Conservation (phyloP, 2,329 filamentous ascomycete species). For the Colletotrichum sojae region DNA sequence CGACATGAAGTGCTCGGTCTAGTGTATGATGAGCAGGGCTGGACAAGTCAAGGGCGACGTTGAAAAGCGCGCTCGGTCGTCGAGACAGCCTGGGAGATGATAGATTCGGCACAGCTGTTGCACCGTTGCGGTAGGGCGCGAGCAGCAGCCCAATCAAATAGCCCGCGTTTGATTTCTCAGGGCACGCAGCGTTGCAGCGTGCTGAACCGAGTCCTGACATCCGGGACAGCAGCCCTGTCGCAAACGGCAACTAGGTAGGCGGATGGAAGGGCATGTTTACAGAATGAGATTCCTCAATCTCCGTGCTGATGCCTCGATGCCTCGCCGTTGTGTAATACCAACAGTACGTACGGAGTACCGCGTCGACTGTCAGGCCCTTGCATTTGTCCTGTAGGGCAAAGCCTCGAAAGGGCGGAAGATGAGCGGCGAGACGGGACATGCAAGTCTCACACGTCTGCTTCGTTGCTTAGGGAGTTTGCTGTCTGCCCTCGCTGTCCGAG, state of each 20-base stretch:
- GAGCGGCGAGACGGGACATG: neutral
- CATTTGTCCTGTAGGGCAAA: neutral
- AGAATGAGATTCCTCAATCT: constrained; percentile 20
- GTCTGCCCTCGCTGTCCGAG: neutral
- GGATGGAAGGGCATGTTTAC: neutral
- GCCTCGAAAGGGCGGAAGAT: neutral
- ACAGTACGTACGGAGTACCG: too few species aligned
- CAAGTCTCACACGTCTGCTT: constrained; percentile 1
- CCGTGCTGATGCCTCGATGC: constrained; percentile 31
- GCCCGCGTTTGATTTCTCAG: constrained; percentile 9
- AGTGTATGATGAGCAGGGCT: too few species aligned
- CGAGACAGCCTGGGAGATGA: constrained; percentile 16
- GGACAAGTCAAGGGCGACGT: neutral
- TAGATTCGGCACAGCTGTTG: neutral
- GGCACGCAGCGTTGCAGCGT: constrained; percentile 4
- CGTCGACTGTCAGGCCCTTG: constrained; percentile 8
- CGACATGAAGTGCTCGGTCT: neutral
- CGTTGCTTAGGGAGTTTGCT: neutral
- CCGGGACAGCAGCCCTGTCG: constrained; percentile 22
- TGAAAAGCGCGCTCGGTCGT: constrained; percentile 17
- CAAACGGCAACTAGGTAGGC: constrained; percentile 25
- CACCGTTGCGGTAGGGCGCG: neutral
- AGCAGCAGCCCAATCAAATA: constrained; percentile 26
- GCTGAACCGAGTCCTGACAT: neutral
- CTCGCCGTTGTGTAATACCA: constrained; percentile 13